A percentile compares a stretch with the other conserved stretches of the same genome.
phyloP scores from a whole-genome alignment of 805 yeast species.

The Wickerhamiella slavikovae region DNA sequence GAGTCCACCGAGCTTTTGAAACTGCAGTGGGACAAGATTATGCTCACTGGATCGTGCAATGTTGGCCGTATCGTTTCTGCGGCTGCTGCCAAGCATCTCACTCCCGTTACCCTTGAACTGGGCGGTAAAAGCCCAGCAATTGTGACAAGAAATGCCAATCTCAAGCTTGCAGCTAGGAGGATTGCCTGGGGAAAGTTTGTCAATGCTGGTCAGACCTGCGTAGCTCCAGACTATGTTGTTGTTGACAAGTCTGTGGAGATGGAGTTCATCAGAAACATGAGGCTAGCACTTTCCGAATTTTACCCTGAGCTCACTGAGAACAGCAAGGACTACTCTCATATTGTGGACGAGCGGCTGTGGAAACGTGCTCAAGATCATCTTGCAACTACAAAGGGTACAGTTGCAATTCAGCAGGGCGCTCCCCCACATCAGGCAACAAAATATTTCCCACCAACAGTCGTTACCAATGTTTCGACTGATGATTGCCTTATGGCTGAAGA shows the following conservation, averaged over 20 bases:
- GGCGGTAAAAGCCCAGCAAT: slow-evolving; percentile 89
- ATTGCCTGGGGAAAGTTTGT: slow-evolving; percentile 57
- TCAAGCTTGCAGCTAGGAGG: slow-evolving; percentile 31
- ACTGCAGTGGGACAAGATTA: slow-evolving; percentile 56
- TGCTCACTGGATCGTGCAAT: slow-evolving; percentile 61
- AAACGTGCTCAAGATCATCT: slow-evolving; percentile 27
- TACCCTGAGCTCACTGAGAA: slow-evolving; percentile 23
- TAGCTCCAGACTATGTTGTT: slow-evolving; percentile 66
- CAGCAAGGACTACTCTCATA: slow-evolving; percentile 31
- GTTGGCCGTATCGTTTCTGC: slow-evolving; percentile 63
- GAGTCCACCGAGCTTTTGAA: slow-evolving; percentile 41
- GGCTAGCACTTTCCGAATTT: slow-evolving; percentile 23
- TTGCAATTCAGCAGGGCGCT: slow-evolving; percentile 14
- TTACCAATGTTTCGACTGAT: slow-evolving; percentile 37
- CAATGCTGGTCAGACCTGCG: slow-evolving; percentile 82
- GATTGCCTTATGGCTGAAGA: slow-evolving; percentile 62
- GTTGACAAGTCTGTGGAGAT: slow-evolving; percentile 40
- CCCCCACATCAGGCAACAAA: slow-evolving; percentile 20
- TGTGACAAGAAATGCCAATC: slow-evolving; percentile 29
- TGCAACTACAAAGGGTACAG: slow-evolving; percentile 11
- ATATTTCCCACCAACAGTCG: slow-evolving; percentile 53
- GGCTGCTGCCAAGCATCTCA: slow-evolving; percentile 68
- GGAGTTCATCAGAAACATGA: slow-evolving; percentile 25
- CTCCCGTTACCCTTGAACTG: slow-evolving; percentile 64
- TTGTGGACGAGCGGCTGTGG: slow-evolving; percentile 36